phyloP scores from a whole-genome alignment of 768 basidiomycete species.

The Tylopilus sp. region DNA sequence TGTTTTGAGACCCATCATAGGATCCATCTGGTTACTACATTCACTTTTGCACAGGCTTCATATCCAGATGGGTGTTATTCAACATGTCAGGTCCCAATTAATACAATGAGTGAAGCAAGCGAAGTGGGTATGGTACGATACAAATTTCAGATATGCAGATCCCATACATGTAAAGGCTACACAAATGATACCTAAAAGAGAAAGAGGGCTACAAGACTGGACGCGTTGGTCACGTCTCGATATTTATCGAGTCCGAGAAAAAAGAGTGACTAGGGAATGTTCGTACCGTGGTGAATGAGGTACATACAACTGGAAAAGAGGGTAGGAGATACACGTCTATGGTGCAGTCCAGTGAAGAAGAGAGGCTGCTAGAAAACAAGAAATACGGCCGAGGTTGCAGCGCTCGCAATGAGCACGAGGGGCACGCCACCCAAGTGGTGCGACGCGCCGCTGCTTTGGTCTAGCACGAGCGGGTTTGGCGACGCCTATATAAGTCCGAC shows the following conservation, averaged over 20 bases:
- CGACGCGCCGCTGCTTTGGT: constrained; percentile 8
- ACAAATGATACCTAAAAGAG: neutral
- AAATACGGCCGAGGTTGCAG: constrained; percentile 1
- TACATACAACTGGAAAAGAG: neutral
- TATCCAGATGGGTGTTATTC: neutral
- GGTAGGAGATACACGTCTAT: neutral
- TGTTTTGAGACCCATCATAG: too few relatives aligned
- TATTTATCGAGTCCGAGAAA: constrained; percentile 1
- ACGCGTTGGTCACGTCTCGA: neutral
- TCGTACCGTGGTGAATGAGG: neutral
- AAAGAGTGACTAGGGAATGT: too few relatives aligned
- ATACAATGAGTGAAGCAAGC: neutral
- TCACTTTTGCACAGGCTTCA: too few relatives aligned
- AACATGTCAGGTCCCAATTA: neutral
- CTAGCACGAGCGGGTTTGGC: neutral
- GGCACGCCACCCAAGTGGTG: constrained; percentile 7
- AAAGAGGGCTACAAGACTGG: neutral
- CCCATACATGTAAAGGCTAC: neutral
- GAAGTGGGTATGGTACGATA: neutral
- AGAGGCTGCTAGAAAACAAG: neutral
- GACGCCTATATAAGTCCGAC: neutral
- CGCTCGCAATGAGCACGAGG: constrained; percentile 2
- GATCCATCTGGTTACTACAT: too few relatives aligned
- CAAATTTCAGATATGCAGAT: neutral
- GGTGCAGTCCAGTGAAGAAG: neutral